Evolutionary conservation across 2,329 filamentous ascomycete species (phyloP).

Genomic region (Ophiocordyceps unilateralis): DNA sequence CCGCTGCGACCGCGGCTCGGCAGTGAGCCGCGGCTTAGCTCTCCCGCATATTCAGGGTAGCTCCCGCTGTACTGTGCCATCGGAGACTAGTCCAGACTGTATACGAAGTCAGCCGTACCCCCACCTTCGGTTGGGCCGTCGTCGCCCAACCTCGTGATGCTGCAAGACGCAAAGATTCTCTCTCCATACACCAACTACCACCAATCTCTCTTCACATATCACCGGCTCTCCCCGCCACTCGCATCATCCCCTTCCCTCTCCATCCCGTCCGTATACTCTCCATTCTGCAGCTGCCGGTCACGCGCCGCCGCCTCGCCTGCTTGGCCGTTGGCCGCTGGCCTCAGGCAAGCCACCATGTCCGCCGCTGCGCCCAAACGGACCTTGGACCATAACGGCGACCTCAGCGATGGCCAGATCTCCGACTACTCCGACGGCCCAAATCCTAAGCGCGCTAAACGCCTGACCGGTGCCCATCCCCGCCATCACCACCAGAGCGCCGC

Average conservation of each 20-base stretch:
- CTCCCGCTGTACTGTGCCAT: too few species aligned
- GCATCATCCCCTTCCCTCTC: neutral
- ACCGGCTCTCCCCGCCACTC: neutral
- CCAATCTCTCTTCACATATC: neutral
- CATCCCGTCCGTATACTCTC: neutral
- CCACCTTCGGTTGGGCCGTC: too few species aligned
- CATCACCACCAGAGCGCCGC: constrained; percentile 25
- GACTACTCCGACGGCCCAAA: constrained; percentile 7
- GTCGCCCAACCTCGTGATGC: too few species aligned
- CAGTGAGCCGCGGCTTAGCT: neutral
- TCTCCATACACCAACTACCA: too few species aligned
- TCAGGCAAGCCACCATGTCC: constrained; percentile 11
- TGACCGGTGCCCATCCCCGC: constrained; percentile 13
- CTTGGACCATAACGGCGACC: neutral
- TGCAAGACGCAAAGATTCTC: too few species aligned
- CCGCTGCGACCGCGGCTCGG: neutral
- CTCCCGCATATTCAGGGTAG: neutral
- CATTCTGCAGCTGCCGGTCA: neutral
- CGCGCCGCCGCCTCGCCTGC: neutral
- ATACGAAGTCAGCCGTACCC: too few species aligned
- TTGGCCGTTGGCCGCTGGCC: neutral
- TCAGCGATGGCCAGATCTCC: neutral
- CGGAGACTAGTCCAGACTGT: too few species aligned
- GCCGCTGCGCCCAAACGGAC: constrained; percentile 1
- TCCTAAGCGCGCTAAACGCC: constrained; percentile 10